Evolutionary conservation across 768 basidiomycete species (phyloP), one percentile per base, ranked within the genome.

Genomic region (Austroboletus festivus): DNA sequence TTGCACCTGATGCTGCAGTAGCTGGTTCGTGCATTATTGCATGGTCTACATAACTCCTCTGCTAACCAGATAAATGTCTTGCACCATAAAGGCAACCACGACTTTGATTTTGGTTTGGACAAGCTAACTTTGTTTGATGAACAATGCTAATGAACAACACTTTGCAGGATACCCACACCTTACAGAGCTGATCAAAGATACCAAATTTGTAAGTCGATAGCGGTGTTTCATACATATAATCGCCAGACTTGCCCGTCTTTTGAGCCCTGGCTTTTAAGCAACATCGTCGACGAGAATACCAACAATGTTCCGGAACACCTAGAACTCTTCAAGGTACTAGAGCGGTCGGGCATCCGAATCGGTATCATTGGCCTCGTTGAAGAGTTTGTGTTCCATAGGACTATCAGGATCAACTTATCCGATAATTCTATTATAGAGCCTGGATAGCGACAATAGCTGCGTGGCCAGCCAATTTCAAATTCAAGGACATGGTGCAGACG

Each of bases 361-460:
- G 93, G 93, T 4, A 63, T 94, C 26, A 85, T 96, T 39, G 93
- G 93, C 3, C 76, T 96, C 0, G 87, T 93, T 1, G 93, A 96
- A 66, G 74, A 87, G 93, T 93, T 53, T 30, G 72, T 60, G 11
- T 21, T 30, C 15, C 30, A 38, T 33, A 12, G 23, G 19, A 4
- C 18, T 35, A 18, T 35, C 33, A 15, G 5, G 26, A 18, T 34
- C 22, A 13, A 38, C 19, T 15, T 33, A 15, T 18, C 16, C 42
- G n/a, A 20, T 39, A 23, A 39, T 20, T 35, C 26, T 28, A 52
- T 20, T 24, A 15, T 44, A 93, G 91, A 62, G 88, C 89, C 58
- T 95, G 93, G 93, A 92, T 95, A 44, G 75, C 74, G 20, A 94
- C 93, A 0, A 81, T 96, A 10, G 72, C 90, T 0, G 83, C 90